These are phyloP conservation scores for Phaeosphaeria sp. DNA, from an alignment of 2,329 filamentous ascomycete genomes.

Conservation along the genomic window DNA sequence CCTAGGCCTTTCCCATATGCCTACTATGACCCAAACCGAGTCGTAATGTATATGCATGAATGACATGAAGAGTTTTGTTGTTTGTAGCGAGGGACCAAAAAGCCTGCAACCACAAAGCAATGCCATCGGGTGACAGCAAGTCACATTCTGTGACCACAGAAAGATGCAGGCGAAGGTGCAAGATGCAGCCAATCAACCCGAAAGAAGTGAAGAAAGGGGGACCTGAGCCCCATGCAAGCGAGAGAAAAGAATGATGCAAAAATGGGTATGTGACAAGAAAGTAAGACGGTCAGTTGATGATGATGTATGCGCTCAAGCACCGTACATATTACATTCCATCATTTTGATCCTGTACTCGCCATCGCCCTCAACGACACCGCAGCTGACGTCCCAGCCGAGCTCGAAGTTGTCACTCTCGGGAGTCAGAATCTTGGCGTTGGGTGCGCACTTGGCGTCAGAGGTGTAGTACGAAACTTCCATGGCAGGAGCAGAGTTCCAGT, in stretches of 20 bases:
- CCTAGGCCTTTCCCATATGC: not conserved
- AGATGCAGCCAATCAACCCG: not conserved
- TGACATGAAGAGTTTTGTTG: not conserved
- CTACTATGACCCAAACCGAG: not conserved
- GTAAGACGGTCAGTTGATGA: not conserved
- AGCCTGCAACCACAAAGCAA: not conserved
- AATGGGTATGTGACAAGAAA: conserved; percentile 6
- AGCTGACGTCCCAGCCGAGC: conserved; percentile 49
- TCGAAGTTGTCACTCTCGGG: conserved; percentile 42
- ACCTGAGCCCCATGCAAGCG: conserved; percentile 2
- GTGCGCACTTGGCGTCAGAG: conserved; percentile 47
- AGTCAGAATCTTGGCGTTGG: conserved; percentile 34
- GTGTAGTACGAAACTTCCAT: conserved; percentile 53
- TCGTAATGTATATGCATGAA: not conserved
- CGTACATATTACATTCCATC: conserved; percentile 42
- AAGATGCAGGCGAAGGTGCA: not conserved
- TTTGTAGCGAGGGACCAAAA: not conserved
- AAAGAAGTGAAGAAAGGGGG: conserved; percentile 1
- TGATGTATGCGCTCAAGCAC: not conserved
- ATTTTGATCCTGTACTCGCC: conserved; percentile 53
- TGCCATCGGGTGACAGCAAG: not conserved
- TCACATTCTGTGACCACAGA: not conserved
- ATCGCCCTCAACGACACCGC: conserved; percentile 51
- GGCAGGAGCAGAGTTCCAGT: conserved; percentile 48
- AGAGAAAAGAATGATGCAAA: conserved; percentile 2